phyloP scores from a whole-genome alignment of 1,139 yeast species.

The Saccharomyces hybrid region DNA sequence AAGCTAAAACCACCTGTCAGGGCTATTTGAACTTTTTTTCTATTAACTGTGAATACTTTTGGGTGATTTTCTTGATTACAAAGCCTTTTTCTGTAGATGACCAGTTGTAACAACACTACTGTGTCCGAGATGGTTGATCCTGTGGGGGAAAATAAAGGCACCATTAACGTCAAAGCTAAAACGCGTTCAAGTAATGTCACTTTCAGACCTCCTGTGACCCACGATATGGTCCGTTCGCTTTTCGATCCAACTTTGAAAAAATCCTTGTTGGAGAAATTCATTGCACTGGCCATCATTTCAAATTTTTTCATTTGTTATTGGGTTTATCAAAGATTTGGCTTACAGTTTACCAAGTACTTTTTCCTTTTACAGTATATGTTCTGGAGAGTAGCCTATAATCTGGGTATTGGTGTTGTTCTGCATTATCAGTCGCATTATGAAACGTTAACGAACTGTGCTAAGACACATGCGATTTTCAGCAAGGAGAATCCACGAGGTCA shows the following conservation, averaged over 20 bases:
- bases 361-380: slow-evolving; percentile 49
- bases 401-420: slow-evolving; percentile 69
- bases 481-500: slow-evolving; percentile 18
- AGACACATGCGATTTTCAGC: slow-evolving; percentile 41
- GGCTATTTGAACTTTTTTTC: too few relatives aligned
- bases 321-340: slow-evolving; percentile 25
- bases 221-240: slow-evolving; percentile 78
- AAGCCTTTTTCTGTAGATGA: too few relatives aligned
- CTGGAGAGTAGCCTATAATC: slow-evolving; percentile 74
- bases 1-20: too few relatives aligned
- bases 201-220: slow-evolving; percentile 73
- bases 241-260: slow-evolving; percentile 72
- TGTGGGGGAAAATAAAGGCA: too few relatives aligned
- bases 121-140: too few relatives aligned
- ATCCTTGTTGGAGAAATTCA: slow-evolving; percentile 56
- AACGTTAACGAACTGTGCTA: slow-evolving; percentile 51
- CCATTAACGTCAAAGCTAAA: slow-evolving; percentile 11
- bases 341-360: slow-evolving; percentile 15
- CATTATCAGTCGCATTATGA: slow-evolving; percentile 60
- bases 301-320: slow-evolving; percentile 47
- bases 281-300: slow-evolving; percentile 45
- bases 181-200: slow-evolving; percentile 31
- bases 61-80: too few relatives aligned
- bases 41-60: too few relatives aligned
- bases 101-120: too few relatives aligned